These are phyloP conservation scores for Chlorella sorokiniana DNA, from an alignment of 139 green algal species.

Conservation along the genomic window DNA sequence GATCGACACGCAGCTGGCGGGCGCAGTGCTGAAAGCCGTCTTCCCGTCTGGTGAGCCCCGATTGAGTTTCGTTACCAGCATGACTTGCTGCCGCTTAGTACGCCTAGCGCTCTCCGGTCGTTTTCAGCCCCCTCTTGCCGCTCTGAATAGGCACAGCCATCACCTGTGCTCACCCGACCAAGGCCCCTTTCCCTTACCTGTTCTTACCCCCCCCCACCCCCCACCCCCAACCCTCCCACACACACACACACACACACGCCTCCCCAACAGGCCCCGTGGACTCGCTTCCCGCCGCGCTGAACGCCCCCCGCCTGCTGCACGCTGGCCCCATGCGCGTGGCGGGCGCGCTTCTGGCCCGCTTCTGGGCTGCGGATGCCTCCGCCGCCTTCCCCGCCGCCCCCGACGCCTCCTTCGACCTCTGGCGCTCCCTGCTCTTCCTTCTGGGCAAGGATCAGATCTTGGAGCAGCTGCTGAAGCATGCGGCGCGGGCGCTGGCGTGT, in stretches of 20 bases:
- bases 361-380: too few relatives aligned
- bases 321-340: neutral
- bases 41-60: neutral
- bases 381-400: neutral
- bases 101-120: too few relatives aligned
- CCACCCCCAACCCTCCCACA: too few relatives aligned
- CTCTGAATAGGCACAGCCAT: too few relatives aligned
- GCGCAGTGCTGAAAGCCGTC: neutral
- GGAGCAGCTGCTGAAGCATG: neutral
- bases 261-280: neutral
- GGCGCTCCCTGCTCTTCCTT: slow-evolving; percentile 2
- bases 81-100: too few relatives aligned
- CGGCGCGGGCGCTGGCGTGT: too few relatives aligned
- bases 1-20: neutral
- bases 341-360: neutral
- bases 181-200: too few relatives aligned
- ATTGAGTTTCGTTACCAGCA: neutral
- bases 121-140: too few relatives aligned
- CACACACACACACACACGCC: too few relatives aligned
- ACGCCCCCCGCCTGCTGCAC: neutral
- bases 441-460: neutral
- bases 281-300: neutral
- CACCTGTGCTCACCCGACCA: too few relatives aligned
- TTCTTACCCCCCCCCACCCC: too few relatives aligned
- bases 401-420: neutral